These are phyloP conservation scores for Chenopodium quinoa DNA, from an alignment of 148 eudicot genomes.

Conservation along the genomic window DNA sequence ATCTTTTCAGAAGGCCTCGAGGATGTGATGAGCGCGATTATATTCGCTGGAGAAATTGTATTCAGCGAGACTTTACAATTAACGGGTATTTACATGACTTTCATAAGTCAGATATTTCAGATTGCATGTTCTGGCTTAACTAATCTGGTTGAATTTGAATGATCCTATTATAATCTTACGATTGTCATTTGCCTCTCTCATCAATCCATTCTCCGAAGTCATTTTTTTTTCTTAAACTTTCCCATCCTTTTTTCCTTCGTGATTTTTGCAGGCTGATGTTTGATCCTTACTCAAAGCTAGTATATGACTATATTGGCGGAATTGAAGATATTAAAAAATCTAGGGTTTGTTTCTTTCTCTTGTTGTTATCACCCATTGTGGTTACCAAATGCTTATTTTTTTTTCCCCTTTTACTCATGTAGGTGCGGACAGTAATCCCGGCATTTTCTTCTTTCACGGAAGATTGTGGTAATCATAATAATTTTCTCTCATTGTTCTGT, in stretches of 20 bases:
- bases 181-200: neutral
- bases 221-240: neutral
- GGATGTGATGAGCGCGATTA: conserved; percentile 27
- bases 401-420: conserved; percentile 6
- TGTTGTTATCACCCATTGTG: neutral
- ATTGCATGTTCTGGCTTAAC: neutral
- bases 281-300: conserved; percentile 34
- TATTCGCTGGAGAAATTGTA: conserved; percentile 34
- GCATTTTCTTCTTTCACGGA: conserved; percentile 30
- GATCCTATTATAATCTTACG: neutral
- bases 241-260: neutral
- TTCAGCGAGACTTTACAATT: conserved; percentile 35
- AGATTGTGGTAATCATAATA: conserved; percentile 28
- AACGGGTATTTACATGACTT: conserved; percentile 22
- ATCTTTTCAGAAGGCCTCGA: conserved; percentile 18
- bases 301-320: conserved; percentile 35
- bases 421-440: conserved; percentile 32
- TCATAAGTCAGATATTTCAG: neutral
- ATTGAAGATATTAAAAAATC: conserved; percentile 35
- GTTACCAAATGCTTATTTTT: neutral
- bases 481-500: neutral
- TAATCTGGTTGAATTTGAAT: neutral
- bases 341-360: conserved; percentile 26
- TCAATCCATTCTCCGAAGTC: neutral
- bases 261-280: conserved; percentile 28